Base-by-base conservation (phyloP, 495 filamentous ascomycete species). In the Pseudoneurospora amorphoporcata region DNA sequence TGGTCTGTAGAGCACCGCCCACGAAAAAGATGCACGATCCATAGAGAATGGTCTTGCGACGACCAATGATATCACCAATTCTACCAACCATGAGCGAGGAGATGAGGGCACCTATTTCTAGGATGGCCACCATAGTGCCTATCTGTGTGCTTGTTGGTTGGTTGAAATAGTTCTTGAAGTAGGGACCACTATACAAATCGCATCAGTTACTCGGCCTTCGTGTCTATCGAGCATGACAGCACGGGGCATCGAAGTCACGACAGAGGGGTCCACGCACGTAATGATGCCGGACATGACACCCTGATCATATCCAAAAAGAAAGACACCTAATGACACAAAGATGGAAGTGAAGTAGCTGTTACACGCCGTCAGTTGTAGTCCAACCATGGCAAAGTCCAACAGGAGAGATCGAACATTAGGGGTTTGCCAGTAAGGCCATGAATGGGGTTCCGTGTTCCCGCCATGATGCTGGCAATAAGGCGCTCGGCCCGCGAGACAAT, bases 261-360 rank as follows among this genome's bases (percentile, higher is more conserved):
- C 23, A 29, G 58, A 8, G 58, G 4, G 68, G 14, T n/a, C 17
- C 16, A 86, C 92, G 76, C 86, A 97, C 94, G 92, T 98, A 83
- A 99, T 98, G 78, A 99, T 97, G 53, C 95, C 96, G 73, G 96
- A 98, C 95, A 98, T 98, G 68, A 99, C 95, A 73, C 95, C 95
- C 81, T 99, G 95, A 79, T 99, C 95, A 87, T 99, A 99, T 71
- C 95, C 96, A 81, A 99, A 99, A 37, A 99, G 85, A 76, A 99
- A 99, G 37, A 99, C 95, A 35, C 95, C 95, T 79, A 99, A 86
- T 69, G 96, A 98, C 75, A 99, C 95, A 83, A 99, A 98, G 17
- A 99, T 92, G 80, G 92, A 97, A 40, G 96, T 97, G 80, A 99
- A 98, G 79, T 98, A 99, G 69, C 94, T 97, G 77, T 38, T 73